phyloP scores from a whole-genome alignment of 371 early-diverging fungal genomes.

The Apophysomyces variabilis region DNA sequence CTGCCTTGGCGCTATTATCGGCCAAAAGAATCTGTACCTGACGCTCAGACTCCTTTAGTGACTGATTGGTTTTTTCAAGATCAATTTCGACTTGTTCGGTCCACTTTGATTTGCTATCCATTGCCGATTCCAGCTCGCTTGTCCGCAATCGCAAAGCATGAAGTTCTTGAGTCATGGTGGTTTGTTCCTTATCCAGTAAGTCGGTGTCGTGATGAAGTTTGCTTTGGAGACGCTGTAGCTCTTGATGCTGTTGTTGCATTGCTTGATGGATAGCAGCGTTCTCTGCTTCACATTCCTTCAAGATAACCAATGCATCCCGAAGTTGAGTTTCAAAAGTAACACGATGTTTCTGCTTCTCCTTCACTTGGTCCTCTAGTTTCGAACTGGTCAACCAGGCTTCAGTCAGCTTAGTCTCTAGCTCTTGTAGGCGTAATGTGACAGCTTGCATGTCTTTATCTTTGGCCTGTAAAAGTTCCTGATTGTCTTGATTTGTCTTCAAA shows the following conservation, averaged over 20 bases:
- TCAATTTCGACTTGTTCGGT: not conserved
- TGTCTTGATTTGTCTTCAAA: no score
- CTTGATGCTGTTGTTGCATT: not conserved
- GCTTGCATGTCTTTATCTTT: not conserved
- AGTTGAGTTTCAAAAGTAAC: constrained; percentile 3
- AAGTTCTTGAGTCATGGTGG: not conserved
- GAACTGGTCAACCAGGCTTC: not conserved
- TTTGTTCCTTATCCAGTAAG: not conserved
- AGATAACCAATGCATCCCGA: not conserved
- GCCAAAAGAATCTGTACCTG: not conserved
- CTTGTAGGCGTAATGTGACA: not conserved
- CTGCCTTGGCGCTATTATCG: not conserved
- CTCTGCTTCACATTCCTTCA: not conserved
- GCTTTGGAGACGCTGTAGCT: not conserved
- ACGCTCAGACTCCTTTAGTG: not conserved
- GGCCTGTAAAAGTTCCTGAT: no score
- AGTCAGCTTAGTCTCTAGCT: not conserved
- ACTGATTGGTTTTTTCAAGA: not conserved
- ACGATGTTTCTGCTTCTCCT: not conserved
- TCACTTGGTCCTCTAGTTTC: not conserved
- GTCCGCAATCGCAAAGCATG: not conserved
- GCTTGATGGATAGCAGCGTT: not conserved
- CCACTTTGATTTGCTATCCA: not conserved
- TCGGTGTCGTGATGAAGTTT: not conserved
- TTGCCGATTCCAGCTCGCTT: not conserved